Evolutionary conservation across 2,329 filamentous ascomycete species (phyloP).

Genomic region (Cryphonectria japonica): DNA sequence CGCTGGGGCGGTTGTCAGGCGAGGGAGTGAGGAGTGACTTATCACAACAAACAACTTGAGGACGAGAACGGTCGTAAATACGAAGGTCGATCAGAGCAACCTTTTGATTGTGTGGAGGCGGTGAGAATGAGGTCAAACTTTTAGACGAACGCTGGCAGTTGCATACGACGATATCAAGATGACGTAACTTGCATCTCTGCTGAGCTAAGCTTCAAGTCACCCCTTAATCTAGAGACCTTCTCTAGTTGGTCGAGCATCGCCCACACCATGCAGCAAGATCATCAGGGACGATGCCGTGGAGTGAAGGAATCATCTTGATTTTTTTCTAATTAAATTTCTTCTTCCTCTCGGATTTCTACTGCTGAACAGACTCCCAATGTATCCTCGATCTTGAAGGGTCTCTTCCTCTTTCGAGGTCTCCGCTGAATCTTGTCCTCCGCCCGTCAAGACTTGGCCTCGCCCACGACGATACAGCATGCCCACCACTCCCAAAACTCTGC

Average conservation of each 20-base stretch:
- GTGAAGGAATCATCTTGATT: neutral
- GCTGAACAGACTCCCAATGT: constrained; percentile 3
- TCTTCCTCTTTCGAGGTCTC: constrained; percentile 30
- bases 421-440: constrained; percentile 27
- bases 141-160: neutral
- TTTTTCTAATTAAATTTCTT: neutral
- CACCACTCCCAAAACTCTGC: constrained; percentile 29
- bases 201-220: neutral
- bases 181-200: neutral
- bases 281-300: too few species aligned
- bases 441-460: constrained; percentile 27
- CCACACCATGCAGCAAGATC: neutral
- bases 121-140: neutral
- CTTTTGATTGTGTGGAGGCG: neutral
- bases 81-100: neutral
- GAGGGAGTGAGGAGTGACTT: neutral
- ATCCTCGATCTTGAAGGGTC: constrained; percentile 15
- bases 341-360: neutral
- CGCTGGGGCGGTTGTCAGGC: neutral
- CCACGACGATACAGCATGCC: constrained; percentile 18
- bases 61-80: neutral
- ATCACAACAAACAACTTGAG: neutral
- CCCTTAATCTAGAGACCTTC: neutral
- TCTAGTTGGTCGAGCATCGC: neutral
- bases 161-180: neutral